A percentile compares a stretch with the other conserved stretches of the same genome.
Evolutionary conservation across 805 yeast genomes (phyloP).

Genomic region (Sungouiella thailandica): DNA sequence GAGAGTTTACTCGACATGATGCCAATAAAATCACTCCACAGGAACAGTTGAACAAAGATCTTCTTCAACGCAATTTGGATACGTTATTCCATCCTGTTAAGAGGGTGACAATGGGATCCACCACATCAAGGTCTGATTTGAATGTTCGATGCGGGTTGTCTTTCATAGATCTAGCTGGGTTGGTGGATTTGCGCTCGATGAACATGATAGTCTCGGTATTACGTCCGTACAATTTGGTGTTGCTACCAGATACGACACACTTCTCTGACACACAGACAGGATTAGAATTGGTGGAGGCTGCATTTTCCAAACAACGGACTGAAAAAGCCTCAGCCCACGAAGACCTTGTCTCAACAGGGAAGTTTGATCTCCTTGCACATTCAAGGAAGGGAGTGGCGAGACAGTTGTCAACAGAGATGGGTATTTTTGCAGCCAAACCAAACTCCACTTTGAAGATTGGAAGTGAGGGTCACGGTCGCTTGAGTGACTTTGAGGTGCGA

Average conservation of each 20-base stretch:
- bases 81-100: slow-evolving; percentile 49
- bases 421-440: slow-evolving; percentile 23
- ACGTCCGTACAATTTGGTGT: slow-evolving; percentile 69
- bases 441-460: slow-evolving; percentile 46
- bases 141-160: slow-evolving; percentile 65
- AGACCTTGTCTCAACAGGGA: slow-evolving; percentile 16
- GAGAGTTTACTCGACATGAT: slow-evolving; percentile 15
- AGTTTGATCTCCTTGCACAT: slow-evolving; percentile 26
- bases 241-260: slow-evolving; percentile 44
- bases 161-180: slow-evolving; percentile 76
- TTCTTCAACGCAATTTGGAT: slow-evolving; percentile 40
- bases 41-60: slow-evolving; percentile 36
- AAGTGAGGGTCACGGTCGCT: slow-evolving; percentile 36
- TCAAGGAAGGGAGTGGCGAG: slow-evolving; percentile 26
- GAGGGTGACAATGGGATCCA: slow-evolving; percentile 25
- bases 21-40: slow-evolving; percentile 36
- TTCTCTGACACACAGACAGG: slow-evolving; percentile 23
- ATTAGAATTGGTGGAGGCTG: slow-evolving; percentile 18
- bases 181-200: slow-evolving; percentile 79
- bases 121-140: slow-evolving; percentile 27
- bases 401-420: slow-evolving; percentile 21
- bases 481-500: slow-evolving; percentile 51
- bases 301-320: slow-evolving; percentile 28
- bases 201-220: slow-evolving; percentile 71
- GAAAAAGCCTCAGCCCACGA: slow-evolving; percentile 20